Evolutionary conservation across 1,284 basidiomycete genomes (phyloP), one percentile per base, ranked within the genome.

Genomic region (Ceratobasidium sp.): DNA sequence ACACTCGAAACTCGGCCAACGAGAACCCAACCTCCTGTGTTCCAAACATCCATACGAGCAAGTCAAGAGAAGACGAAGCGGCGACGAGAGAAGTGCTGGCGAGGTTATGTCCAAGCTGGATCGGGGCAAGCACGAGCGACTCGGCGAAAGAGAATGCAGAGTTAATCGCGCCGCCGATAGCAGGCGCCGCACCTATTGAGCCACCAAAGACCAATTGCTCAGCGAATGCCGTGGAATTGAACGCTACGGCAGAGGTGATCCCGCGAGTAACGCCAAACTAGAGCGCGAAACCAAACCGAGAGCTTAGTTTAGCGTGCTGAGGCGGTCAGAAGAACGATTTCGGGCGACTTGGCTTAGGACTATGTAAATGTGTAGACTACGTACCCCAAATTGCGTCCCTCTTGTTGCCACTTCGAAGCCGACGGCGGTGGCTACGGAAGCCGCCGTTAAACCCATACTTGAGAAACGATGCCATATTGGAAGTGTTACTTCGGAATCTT

Each of bases 41-140:
- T 0, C 91, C 91, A 79, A 93, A 91, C 76, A 94, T 88, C 56
- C 87, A 85, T 9, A 90, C 88, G 47, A 94, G 86, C 54, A 89
- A 85, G 79, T 92, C 91, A 75, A 94, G 88, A 29, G 91, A 91
- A 75, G 88, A 88, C 73, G 91, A 88, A 0, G 91, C 92, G 1
- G 91, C 91, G 19, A 89, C 84, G 56, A 94, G 84, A 4, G 90
- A 91, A 1, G 91, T 91, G 1, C 89, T 89, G n/a, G 93, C 91
- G 72, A 94, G 86, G 78, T 90, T 90, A 82, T 94, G 91, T 45
- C 90, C 89, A 24, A 93, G 82, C 76, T 89, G 85, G 77, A 93
- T 89, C 7, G 92, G 92, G 2, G 89, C 88, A 51, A 94, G 88
- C 4, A 90, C 89, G 56, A 92, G 82, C 67, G 89, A 87, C 81